Conservation (phyloP, 2,329 filamentous ascomycete genomes). For the Triangularia setosa region DNA sequence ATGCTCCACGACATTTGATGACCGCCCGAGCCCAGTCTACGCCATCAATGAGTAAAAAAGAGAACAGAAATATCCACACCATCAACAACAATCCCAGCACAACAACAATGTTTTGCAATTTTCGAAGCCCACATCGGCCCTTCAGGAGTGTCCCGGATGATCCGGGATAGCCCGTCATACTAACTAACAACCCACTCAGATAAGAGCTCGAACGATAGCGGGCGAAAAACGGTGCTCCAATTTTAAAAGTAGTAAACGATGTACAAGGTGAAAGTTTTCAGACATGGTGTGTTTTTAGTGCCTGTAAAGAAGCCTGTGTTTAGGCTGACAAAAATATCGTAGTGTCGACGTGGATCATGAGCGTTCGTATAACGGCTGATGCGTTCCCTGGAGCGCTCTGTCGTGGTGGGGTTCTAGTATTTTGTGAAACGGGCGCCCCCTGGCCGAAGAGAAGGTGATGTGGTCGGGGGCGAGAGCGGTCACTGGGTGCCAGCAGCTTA, state of each 20-base stretch:
- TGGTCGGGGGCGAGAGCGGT: not conserved
- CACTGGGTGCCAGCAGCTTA: slow-evolving; percentile 28
- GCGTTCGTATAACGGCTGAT: slow-evolving; percentile 1
- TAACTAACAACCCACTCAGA: not conserved
- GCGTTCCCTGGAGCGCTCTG: slow-evolving; percentile 7
- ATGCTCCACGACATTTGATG: not conserved
- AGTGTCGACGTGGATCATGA: not conserved
- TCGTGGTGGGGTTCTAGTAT: not conserved
- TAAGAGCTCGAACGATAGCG: not conserved
- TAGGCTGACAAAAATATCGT: not conserved
- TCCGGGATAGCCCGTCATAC: not conserved
- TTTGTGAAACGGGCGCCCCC: not conserved
- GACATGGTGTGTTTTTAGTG: not conserved
- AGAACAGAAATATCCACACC: not conserved
- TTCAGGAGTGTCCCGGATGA: not conserved
- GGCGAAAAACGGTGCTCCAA: not conserved
- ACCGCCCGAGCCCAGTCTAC: not conserved
- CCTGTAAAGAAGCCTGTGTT: not conserved
- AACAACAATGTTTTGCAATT: not conserved
- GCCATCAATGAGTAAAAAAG: not conserved
- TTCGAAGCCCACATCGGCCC: not conserved
- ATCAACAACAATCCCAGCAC: not conserved
- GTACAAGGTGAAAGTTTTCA: not conserved
- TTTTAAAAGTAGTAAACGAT: not conserved
- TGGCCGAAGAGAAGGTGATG: not conserved